Evolutionary conservation across 2,329 filamentous ascomycete genomes (phyloP), one percentile per base, ranked within the genome.

Genomic region (Phoma sp.): DNA sequence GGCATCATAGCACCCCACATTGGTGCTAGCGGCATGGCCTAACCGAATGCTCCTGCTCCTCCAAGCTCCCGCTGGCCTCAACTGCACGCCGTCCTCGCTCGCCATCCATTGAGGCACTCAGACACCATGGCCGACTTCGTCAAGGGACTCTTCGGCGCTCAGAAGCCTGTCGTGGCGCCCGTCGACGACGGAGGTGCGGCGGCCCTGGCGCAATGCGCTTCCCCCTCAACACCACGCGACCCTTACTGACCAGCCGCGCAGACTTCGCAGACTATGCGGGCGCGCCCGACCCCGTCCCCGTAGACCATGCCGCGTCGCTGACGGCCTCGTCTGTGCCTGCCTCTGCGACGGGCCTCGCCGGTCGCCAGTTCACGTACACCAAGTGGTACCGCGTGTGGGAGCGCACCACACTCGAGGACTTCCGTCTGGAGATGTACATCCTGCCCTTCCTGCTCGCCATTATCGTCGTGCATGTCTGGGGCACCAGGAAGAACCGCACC

Each of bases 371-470:
- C 32, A 33, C 90, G 11, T 97, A 89, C 76, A 96, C 92, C 46
- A 91, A 91, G 81, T 99, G 95, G 95, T 99, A 98, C 80, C 91
- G 92, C 52, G 82, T 98, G 58, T 95, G 96, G 83, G 93, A 98
- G 83, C 91, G 95, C 70, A 87, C 93, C 69, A 87, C 87, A 24
- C 79, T 88, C 56, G 83, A 82, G 69, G 95, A 99, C 75, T 99
- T 99, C 83, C 87, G 87, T 78, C 84, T 88, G 68, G 95, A 99
- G 79, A 89, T 90, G 55, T 79, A 92, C 73, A 89, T 99, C 67
- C 79, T 97, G 56, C 83, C 85, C 30, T 81, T 92, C 69, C 85
- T 97, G 65, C 70, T 87, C 48, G 62, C 96, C 47, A 84, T 97
- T 61, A 81, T 97, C 61, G 73, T 87, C 37, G 79, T 96, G 59